These are phyloP conservation scores for Aspergillus texensis DNA, from an alignment of 2,329 filamentous ascomycete genomes.

Conservation along the genomic window DNA sequence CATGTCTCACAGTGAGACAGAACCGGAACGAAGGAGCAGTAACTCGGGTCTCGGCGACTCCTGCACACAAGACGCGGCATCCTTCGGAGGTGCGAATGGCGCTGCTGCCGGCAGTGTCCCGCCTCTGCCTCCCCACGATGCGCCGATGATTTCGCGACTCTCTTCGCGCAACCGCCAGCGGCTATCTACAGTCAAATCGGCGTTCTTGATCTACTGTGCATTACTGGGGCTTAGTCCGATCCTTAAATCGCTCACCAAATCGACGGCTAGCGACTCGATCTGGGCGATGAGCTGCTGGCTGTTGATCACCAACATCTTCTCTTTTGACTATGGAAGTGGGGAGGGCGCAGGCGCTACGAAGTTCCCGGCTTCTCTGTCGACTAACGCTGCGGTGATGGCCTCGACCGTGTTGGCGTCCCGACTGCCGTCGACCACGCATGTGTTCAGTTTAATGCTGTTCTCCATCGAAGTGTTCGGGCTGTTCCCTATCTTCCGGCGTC, in stretches of 20 bases:
- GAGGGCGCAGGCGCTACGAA: constrained; percentile 47
- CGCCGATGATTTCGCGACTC: constrained; percentile 34
- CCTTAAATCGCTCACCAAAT: constrained; percentile 91
- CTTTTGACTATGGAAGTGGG: constrained; percentile 87
- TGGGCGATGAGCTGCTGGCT: constrained; percentile 97
- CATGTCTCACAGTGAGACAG: constrained; percentile 41
- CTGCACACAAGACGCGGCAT: constrained; percentile 36
- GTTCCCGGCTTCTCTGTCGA: constrained; percentile 71
- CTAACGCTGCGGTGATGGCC: constrained; percentile 95
- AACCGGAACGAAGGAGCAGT: constrained; percentile 31
- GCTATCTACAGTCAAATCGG: constrained; percentile 85
- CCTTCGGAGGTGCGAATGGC: constrained; percentile 46
- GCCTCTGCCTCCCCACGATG: constrained; percentile 17
- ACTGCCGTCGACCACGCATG: constrained; percentile 85
- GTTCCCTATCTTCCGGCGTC: constrained; percentile 94
- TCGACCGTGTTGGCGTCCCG: constrained; percentile 90
- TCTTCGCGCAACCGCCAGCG: constrained; percentile 63
- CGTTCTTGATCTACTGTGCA: constrained; percentile 88
- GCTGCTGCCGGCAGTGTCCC: constrained; percentile 21
- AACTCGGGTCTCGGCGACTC: constrained; percentile 30
- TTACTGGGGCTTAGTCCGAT: constrained; percentile 91
- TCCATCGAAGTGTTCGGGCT: constrained; percentile 96
- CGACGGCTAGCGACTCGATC: constrained; percentile 90
- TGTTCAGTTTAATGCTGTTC: constrained; percentile 93
- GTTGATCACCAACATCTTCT: constrained; percentile 93